phyloP scores from a whole-genome alignment of 352 stramenopile genomes.

The Aphanomyces invadans region DNA sequence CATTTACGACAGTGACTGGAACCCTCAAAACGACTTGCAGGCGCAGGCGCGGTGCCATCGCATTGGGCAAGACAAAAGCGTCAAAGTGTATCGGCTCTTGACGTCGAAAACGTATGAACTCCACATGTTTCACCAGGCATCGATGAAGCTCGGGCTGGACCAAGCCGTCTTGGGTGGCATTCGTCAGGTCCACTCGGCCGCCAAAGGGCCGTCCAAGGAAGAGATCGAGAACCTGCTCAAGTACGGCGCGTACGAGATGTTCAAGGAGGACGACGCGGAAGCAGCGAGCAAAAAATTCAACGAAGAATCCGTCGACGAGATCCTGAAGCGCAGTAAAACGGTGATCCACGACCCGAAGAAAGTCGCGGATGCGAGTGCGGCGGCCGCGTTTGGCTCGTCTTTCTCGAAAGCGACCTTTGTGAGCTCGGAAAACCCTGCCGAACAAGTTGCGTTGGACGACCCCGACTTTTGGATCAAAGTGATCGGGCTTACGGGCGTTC shows the following conservation, averaged over 20 bases:
- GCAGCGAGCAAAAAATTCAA: slow-evolving; percentile 93
- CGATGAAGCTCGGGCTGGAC: slow-evolving; percentile 88
- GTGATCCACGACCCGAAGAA: slow-evolving; percentile 81
- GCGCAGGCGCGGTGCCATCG: slow-evolving; percentile 88
- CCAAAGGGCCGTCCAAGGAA: slow-evolving; percentile 74
- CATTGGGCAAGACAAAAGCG: slow-evolving; percentile 90
- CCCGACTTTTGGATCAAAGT: slow-evolving; percentile 94
- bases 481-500: slow-evolving; percentile 71
- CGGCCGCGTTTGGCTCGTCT: slow-evolving; percentile 41
- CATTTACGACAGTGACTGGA: slow-evolving; percentile 99
- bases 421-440: slow-evolving; percentile 73
- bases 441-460: slow-evolving; percentile 87
- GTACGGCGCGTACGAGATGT: slow-evolving; percentile 91
- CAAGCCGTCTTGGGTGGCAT: slow-evolving; percentile 87
- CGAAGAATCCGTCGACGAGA: slow-evolving; percentile 97
- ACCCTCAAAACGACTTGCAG: slow-evolving; percentile 94
- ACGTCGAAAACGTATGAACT: slow-evolving; percentile 90
- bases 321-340: slow-evolving; percentile 88
- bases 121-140: slow-evolving; percentile 91
- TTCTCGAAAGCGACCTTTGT: slow-evolving; percentile 93
- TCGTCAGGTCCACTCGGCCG: slow-evolving; percentile 30
- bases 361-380: slow-evolving; percentile 24
- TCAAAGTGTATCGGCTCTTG: slow-evolving; percentile 90
- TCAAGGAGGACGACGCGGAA: slow-evolving; percentile 88
- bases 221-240: slow-evolving; percentile 91